Evolutionary conservation across 163 green algal genomes (phyloP).

Genomic region (Scenedesmus sp.): DNA sequence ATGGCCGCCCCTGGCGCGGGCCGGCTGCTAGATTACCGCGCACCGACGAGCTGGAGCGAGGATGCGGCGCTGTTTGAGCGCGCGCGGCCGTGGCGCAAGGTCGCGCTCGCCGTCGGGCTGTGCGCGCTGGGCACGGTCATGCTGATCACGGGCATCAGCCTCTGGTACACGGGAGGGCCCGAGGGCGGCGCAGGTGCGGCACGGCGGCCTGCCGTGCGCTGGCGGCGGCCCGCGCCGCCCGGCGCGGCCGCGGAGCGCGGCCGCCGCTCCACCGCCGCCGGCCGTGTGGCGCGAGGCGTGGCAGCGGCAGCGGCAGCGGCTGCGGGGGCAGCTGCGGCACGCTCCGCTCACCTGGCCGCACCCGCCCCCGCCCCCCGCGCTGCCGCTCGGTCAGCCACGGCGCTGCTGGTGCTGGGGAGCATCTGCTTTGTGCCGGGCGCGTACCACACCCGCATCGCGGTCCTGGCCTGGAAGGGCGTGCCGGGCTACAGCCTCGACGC

Average conservation of each 20-base stretch:
- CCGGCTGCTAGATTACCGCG: too few species aligned
- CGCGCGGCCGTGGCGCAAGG: conserved; percentile 37
- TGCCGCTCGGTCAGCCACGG: conserved; percentile 19
- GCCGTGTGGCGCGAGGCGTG: not conserved
- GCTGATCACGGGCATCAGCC: conserved; percentile 24
- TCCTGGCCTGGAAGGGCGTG: conserved; percentile 51
- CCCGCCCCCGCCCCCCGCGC: not conserved
- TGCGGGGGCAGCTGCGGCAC: not conserved
- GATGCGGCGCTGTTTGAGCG: too few species aligned
- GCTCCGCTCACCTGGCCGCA: too few species aligned
- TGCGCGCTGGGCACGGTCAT: conserved; percentile 16
- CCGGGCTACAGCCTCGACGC: conserved; percentile 45
- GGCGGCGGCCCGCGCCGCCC: too few species aligned
- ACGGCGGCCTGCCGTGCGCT: not conserved
- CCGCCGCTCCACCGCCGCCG: too few species aligned
- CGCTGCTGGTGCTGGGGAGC: conserved; percentile 41
- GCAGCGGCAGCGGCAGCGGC: conserved; percentile 24
- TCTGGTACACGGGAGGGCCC: conserved; percentile 37
- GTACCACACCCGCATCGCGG: conserved; percentile 57
- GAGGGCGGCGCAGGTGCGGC: conserved; percentile 2
- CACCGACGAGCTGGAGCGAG: too few species aligned
- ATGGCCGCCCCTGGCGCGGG: too few species aligned
- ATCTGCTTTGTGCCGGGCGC: conserved; percentile 58
- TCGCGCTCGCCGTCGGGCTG: conserved; percentile 38
- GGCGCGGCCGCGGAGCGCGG: too few species aligned